These are phyloP conservation scores for Trypanosoma platydactyli DNA, from an alignment of 208 protist genomes.

Conservation along the genomic window DNA sequence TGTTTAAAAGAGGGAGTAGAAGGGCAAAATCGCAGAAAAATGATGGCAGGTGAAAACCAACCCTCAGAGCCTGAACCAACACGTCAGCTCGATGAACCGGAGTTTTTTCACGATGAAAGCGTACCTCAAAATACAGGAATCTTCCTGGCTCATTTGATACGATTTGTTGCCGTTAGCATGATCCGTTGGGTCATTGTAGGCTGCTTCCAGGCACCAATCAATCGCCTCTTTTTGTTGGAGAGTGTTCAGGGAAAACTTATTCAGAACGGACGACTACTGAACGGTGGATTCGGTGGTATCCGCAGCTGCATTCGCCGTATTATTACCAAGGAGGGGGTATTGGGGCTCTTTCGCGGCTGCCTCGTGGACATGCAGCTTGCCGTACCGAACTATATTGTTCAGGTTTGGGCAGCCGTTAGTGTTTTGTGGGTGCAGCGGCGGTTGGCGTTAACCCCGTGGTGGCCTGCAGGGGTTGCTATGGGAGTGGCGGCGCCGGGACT, in stretches of 20 bases:
- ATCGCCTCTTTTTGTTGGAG: conserved; percentile 26
- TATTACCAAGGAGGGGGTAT: conserved; percentile 25
- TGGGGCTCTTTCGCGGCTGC: conserved; percentile 20
- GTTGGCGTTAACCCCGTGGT: conserved; percentile 1
- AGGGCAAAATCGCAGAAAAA: not conserved
- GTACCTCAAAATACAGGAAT: not conserved
- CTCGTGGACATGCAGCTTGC: conserved; percentile 11
- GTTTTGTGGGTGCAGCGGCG: conserved; percentile 4
- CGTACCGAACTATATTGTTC: conserved; percentile 3
- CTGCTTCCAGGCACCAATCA: conserved; percentile 10
- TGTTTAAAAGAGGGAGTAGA: too few relatives aligned
- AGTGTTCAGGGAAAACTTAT: conserved; percentile 23
- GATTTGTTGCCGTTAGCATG: not conserved
- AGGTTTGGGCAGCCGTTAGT: not conserved
- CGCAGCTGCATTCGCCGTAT: conserved; percentile 20
- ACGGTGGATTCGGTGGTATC: conserved; percentile 24
- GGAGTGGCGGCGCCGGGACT: conserved; percentile 14
- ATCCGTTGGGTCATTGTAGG: not conserved
- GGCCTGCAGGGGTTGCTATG: not conserved
- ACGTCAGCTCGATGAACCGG: conserved; percentile 18
- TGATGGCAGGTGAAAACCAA: conserved; percentile 5
- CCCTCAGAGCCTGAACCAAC: not conserved
- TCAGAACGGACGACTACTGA: conserved; percentile 16
- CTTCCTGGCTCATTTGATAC: not conserved
- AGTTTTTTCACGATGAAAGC: conserved; percentile 19